These are phyloP conservation scores for Fusarium gaditjirri DNA, from an alignment of 2,329 filamentous ascomycete genomes.

Conservation along the genomic window DNA sequence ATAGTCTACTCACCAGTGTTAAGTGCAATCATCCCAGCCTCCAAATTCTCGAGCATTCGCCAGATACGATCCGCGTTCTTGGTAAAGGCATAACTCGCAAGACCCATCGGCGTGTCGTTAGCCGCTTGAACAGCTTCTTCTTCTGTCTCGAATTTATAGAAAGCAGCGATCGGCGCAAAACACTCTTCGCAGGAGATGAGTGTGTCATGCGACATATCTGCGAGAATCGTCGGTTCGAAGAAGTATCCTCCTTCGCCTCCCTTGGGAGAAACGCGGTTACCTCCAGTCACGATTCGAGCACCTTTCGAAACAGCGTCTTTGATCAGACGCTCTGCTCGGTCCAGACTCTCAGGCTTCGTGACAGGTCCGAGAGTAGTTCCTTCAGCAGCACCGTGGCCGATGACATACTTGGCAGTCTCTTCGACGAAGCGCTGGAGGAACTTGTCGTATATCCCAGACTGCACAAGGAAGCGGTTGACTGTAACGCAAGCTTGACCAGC, in stretches of 20 bases:
- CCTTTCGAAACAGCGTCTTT: conserved; percentile 21
- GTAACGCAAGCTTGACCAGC: conserved; percentile 77
- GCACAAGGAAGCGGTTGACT: conserved; percentile 68
- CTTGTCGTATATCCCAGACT: conserved; percentile 66
- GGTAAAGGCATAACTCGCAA: conserved; percentile 29
- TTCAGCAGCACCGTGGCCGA: conserved; percentile 20
- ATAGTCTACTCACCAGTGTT: neutral
- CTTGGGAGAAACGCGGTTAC: neutral
- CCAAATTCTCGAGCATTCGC: conserved; percentile 28
- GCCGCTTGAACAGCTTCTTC: conserved; percentile 20
- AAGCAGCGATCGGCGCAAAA: conserved; percentile 23
- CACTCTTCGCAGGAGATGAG: conserved; percentile 23
- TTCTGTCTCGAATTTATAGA: conserved; percentile 33
- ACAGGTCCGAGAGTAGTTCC: conserved; percentile 24
- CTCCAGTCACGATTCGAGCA: conserved; percentile 11
- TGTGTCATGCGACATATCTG: conserved; percentile 6
- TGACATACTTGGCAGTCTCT: conserved; percentile 11
- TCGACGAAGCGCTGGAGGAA: conserved; percentile 16
- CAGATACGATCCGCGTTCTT: conserved; percentile 22
- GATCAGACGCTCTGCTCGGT: conserved; percentile 12
- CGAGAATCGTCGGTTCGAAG: conserved; percentile 31
- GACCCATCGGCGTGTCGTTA: conserved; percentile 27
- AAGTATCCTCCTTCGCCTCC: conserved; percentile 15
- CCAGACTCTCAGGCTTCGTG: conserved; percentile 20
- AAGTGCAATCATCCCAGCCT: conserved; percentile 34